These are phyloP conservation scores for Penicillium sp. DNA, from an alignment of 2,329 filamentous ascomycete genomes.

Conservation along the genomic window DNA sequence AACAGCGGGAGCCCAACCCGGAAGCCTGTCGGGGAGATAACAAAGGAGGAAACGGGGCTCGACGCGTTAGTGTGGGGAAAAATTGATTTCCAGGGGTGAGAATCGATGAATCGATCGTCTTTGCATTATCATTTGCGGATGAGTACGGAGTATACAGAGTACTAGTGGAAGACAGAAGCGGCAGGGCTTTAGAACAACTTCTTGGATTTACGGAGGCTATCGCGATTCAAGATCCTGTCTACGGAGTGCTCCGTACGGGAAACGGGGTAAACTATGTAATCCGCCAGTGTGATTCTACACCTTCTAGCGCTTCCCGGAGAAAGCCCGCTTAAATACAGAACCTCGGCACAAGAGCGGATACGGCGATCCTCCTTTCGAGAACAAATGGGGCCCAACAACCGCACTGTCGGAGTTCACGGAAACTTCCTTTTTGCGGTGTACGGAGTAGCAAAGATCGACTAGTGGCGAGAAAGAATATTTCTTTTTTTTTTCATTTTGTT, in stretches of 20 bases:
- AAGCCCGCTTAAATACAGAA: neutral
- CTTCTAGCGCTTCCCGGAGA: conserved; percentile 11
- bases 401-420: conserved; percentile 11
- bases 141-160: neutral
- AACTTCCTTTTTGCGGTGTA: conserved; percentile 4
- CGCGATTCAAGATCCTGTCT: neutral
- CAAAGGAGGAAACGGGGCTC: conserved; percentile 7
- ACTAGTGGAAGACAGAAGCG: neutral
- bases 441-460: conserved; percentile 1
- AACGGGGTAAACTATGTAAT: neutral
- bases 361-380: conserved; percentile 12
- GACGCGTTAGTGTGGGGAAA: conserved; percentile 13
- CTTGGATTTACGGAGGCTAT: neutral
- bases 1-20: conserved; percentile 4
- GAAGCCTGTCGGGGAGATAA: conserved; percentile 6
- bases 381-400: conserved; percentile 10
- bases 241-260: neutral
- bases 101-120: conserved; percentile 3
- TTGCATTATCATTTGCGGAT: neutral
- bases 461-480: conserved; percentile 2
- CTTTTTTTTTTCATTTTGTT: neutral
- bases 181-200: conserved; percentile 3
- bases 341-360: conserved; percentile 13
- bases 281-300: neutral
- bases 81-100: conserved; percentile 6